Conservation (phyloP, 371 early-diverging fungal genomes). For the Syncephalastrum monosporum region DNA sequence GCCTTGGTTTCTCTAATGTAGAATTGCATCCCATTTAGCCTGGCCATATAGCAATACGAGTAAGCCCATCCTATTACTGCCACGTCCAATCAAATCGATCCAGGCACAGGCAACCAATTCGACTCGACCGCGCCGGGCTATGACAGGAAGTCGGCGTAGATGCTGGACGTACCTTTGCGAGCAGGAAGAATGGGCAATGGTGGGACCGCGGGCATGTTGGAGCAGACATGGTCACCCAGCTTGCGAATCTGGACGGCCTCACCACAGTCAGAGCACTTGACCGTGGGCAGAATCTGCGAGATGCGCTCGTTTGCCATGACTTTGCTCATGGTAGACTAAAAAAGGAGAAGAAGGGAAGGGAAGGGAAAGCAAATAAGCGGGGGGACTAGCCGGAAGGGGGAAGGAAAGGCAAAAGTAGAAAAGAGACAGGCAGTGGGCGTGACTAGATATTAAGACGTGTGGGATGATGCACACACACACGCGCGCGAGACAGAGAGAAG, state of each 20-base stretch:
- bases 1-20: neutral
- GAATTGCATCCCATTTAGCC: no score
- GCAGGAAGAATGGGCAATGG: constrained; percentile 42
- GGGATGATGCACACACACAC: no score
- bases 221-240: constrained; percentile 60
- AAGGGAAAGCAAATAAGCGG: constrained; percentile 1
- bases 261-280: constrained; percentile 67
- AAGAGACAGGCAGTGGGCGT: neutral
- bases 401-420: neutral
- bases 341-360: constrained; percentile 11
- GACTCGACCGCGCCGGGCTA: no score
- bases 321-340: constrained; percentile 13
- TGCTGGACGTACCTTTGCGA: constrained; percentile 24
- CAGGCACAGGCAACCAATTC: neutral
- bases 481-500: no score
- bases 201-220: constrained; percentile 58
- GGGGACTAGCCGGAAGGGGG: neutral
- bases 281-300: constrained; percentile 59
- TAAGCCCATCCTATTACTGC: no score
- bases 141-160: no score
- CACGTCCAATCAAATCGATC: neutral
- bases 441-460: no score
- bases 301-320: constrained; percentile 47
- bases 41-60: no score
- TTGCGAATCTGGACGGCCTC: constrained; percentile 56